These are phyloP conservation scores for Podila horticola DNA, from an alignment of 192 early-diverging fungal genomes.

Conservation along the genomic window DNA sequence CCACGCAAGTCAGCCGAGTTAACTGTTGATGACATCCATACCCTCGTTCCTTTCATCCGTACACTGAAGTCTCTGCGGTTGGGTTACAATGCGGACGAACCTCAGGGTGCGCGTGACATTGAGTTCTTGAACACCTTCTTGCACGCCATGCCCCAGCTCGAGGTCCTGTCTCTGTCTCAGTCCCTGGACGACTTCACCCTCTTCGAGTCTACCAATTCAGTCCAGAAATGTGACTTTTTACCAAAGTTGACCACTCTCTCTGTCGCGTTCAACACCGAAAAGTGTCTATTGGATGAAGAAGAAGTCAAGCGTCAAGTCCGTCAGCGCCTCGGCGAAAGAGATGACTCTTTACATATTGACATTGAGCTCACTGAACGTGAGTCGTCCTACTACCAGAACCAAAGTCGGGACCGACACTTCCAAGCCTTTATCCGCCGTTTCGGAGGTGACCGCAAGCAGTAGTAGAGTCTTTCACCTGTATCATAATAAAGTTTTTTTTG, in stretches of 20 bases:
- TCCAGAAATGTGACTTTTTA: background rate
- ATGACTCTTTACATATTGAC: background rate
- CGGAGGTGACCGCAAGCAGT: slow-evolving; percentile 24
- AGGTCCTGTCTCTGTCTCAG: slow-evolving; percentile 17
- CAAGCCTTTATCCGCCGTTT: slow-evolving; percentile 32
- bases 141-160: slow-evolving; percentile 9
- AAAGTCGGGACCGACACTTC: slow-evolving; percentile 29
- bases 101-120: slow-evolving; percentile 17
- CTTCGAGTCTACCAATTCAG: background rate
- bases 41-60: slow-evolving; percentile 3
- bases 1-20: background rate
- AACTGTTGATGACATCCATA: background rate
- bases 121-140: slow-evolving; percentile 11
- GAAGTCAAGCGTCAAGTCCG: slow-evolving; percentile 10
- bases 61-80: slow-evolving; percentile 14
- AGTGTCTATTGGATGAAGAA: slow-evolving; percentile 19
- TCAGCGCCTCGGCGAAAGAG: background rate
- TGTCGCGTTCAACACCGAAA: slow-evolving; percentile 7
- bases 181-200: slow-evolving; percentile 21
- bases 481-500: too few species aligned
- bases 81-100: slow-evolving; percentile 31
- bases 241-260: slow-evolving; percentile 10
- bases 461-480: background rate
- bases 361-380: slow-evolving; percentile 26
- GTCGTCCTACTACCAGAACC: slow-evolving; percentile 29